These are phyloP conservation scores for Fusarium drepaniforme DNA, from an alignment of 2,329 filamentous ascomycete genomes.

Conservation along the genomic window DNA sequence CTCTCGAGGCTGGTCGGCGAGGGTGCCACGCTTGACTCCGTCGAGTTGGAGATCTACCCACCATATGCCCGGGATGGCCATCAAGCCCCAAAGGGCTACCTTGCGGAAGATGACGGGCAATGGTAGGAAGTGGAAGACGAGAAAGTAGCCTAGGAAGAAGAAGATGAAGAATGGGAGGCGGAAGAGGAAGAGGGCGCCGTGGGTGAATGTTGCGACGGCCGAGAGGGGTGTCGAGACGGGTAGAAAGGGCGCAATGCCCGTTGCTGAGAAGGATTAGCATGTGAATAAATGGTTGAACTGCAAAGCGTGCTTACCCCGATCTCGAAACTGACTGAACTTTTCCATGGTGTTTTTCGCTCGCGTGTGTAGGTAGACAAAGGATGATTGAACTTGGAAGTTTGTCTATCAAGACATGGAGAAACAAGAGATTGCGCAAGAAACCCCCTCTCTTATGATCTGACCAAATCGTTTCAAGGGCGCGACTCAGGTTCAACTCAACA, in stretches of 20 bases:
- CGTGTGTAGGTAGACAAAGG: conserved; percentile 22
- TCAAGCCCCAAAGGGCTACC: conserved; percentile 85
- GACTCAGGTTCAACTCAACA: conserved; percentile 5
- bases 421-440: conserved; percentile 15
- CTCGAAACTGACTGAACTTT: conserved; percentile 93
- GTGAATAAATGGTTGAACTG: conserved; percentile 11
- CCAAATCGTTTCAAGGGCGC: conserved; percentile 1
- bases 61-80: conserved; percentile 93
- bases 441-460: conserved; percentile 9
- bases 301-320: conserved; percentile 73
- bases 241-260: conserved; percentile 96
- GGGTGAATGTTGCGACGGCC: conserved; percentile 71
- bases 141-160: conserved; percentile 78
- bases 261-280: conserved; percentile 68
- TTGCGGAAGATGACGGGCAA: conserved; percentile 76
- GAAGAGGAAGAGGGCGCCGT: conserved; percentile 81
- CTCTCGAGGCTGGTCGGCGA: conserved; percentile 78
- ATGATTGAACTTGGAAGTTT: conserved; percentile 12
- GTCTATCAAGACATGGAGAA: conserved; percentile 42
- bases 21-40: conserved; percentile 90
- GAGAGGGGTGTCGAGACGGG: conserved; percentile 78
- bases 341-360: conserved; percentile 73
- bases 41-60: conserved; percentile 99
- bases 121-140: conserved; percentile 85
- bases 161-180: conserved; percentile 83